Base-by-base conservation (phyloP, 2,329 filamentous ascomycete species). In the Dothistroma septosporum region DNA sequence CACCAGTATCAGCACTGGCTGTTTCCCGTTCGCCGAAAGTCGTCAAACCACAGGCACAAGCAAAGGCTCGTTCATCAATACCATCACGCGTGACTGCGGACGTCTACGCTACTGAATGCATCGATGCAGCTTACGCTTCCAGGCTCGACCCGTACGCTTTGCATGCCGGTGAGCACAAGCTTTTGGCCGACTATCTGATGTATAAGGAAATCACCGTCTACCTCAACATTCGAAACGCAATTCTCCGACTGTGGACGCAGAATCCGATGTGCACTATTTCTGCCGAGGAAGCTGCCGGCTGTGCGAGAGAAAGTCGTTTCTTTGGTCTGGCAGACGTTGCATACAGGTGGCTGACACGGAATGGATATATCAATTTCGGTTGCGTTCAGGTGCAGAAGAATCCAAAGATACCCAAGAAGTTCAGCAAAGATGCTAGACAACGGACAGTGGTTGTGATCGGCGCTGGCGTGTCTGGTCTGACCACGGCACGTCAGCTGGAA, bases 311-410 rank as follows among this genome's bases (percentile, higher is more conserved):
- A 70, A 82, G 83, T 57, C 86, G 92, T 57, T 97, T 92, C 87
- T 96, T 96, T 75, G 88, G 91, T 61, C 84, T 93, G 50, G 92
- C 94, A 10, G 90, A 87, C 65, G 83, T 97, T 59, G 94, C 92
- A 66, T 95, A 94, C 72, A 87, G 96, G 74, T 99, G 93, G 93
- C 84, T 99, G 19, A 82, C 92, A 59, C 87, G 93, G 62, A 86
- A 89, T 66, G 94, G 94, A 21, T 96, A 96, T 74, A 96, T 99
- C 78, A 99, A 99, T 75, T 97, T 92, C 74, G 94, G 95, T 16
- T 97, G 94, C 74, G 83, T 94, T 2, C 85, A 92, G 70, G 78
- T 92, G n/a, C 84, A 85, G 37, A 65, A 61, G 55, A 68, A 69
- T 55, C 64, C 64, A 1, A 57, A 61, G 6, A 35, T 62, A 31